Conservation (phyloP, 192 early-diverging fungal species). For the Podila epicladia region DNA sequence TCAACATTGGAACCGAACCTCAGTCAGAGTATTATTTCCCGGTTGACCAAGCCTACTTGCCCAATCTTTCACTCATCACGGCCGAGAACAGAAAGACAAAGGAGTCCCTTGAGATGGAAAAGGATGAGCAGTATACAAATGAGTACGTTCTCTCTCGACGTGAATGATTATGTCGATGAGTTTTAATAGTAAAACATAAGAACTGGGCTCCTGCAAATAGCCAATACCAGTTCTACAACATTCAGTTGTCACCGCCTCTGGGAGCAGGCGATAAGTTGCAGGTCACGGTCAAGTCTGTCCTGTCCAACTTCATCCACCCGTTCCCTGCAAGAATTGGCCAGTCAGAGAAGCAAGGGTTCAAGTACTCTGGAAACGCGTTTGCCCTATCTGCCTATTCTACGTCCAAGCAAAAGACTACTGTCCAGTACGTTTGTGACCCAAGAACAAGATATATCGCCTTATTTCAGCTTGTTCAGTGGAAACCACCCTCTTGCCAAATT, state of each 20-base stretch:
- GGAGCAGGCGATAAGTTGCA: slow-evolving; percentile 66
- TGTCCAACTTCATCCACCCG: slow-evolving; percentile 55
- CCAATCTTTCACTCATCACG: slow-evolving; percentile 48
- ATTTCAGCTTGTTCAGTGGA: background rate
- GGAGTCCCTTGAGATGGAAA: slow-evolving; percentile 28
- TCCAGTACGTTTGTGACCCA: slow-evolving; percentile 64
- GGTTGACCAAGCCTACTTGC: slow-evolving; percentile 25
- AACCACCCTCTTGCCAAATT: too few species aligned
- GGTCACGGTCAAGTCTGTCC: slow-evolving; percentile 64
- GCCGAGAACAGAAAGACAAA: slow-evolving; percentile 57
- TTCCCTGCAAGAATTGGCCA: slow-evolving; percentile 67
- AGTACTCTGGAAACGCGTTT: slow-evolving; percentile 69
- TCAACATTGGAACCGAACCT: slow-evolving; percentile 52
- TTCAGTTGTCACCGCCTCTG: slow-evolving; percentile 56
- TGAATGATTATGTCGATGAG: slow-evolving; percentile 21
- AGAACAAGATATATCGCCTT: too few species aligned
- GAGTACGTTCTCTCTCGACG: slow-evolving; percentile 11
- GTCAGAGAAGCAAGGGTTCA: slow-evolving; percentile 71
- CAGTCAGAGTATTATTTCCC: slow-evolving; percentile 60
- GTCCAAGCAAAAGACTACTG: slow-evolving; percentile 80
- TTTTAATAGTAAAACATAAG: background rate
- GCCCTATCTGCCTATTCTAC: slow-evolving; percentile 73
- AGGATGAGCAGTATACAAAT: slow-evolving; percentile 30
- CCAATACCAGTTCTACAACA: slow-evolving; percentile 57
- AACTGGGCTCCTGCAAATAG: background rate